These are phyloP conservation scores for Trichoderma gamsii DNA, from an alignment of 495 filamentous ascomycete genomes.

Conservation along the genomic window DNA sequence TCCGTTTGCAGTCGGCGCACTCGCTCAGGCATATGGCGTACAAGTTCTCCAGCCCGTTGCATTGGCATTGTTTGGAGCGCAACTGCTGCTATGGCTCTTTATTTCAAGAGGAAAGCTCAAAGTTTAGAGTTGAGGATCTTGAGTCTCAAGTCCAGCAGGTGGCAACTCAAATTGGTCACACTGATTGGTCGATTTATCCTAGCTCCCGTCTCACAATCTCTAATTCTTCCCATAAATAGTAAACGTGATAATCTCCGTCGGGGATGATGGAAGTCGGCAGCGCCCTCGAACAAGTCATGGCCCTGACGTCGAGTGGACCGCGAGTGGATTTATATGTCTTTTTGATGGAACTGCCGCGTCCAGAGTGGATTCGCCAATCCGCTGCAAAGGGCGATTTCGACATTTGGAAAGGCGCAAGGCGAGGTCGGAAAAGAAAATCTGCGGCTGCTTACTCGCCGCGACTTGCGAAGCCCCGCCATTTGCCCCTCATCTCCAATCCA, in stretches of 20 bases:
- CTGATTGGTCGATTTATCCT: not conserved
- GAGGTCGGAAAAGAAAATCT: not conserved
- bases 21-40: slow-evolving; percentile 75
- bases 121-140: not conserved
- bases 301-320: too few relatives aligned
- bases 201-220: too few relatives aligned
- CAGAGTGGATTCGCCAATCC: not conserved
- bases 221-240: too few relatives aligned
- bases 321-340: too few relatives aligned
- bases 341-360: not conserved
- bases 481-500: slow-evolving; percentile 2
- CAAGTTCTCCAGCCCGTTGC: slow-evolving; percentile 71
- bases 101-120: slow-evolving; percentile 18
- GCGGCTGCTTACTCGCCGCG: not conserved
- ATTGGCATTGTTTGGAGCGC: slow-evolving; percentile 56
- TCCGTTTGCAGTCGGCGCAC: slow-evolving; percentile 77
- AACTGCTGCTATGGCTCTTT: slow-evolving; percentile 49
- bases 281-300: not conserved
- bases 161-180: not conserved
- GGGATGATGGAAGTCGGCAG: not conserved
- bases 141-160: not conserved
- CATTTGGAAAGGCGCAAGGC: not conserved
- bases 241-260: too few relatives aligned
- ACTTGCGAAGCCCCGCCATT: not conserved
- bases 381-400: not conserved